Percentiles rank a stretch among this genome's conserved stretches.
These are phyloP conservation scores for Podila epicladia DNA, from an alignment of 192 early-diverging fungal genomes.

Conservation along the genomic window DNA sequence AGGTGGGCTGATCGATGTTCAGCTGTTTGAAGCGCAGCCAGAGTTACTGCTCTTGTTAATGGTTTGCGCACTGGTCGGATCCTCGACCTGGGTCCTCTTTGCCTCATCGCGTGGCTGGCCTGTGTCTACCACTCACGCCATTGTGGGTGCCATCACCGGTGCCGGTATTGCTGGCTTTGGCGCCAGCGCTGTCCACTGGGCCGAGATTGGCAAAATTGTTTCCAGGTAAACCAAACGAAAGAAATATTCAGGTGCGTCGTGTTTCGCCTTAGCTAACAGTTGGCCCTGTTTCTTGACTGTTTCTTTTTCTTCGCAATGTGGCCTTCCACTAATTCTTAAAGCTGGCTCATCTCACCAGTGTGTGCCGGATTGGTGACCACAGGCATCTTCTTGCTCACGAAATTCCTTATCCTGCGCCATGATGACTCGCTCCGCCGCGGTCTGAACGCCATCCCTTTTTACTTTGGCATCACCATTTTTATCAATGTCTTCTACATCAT, in stretches of 20 bases:
- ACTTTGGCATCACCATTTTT: slow-evolving; percentile 73
- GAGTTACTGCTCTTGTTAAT: slow-evolving; percentile 84
- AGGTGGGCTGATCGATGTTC: slow-evolving; percentile 72
- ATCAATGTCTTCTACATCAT: slow-evolving; percentile 78
- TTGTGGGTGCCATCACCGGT: slow-evolving; percentile 84
- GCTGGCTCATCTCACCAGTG: slow-evolving; percentile 82
- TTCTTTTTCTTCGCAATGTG: background rate
- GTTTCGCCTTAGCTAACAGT: too few species aligned
- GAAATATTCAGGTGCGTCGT: background rate
- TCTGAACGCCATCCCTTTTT: slow-evolving; percentile 74
- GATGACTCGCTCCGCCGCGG: slow-evolving; percentile 72
- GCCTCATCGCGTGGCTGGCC: slow-evolving; percentile 76
- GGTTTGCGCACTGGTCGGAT: slow-evolving; percentile 83
- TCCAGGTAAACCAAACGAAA: background rate
- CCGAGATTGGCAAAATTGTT: slow-evolving; percentile 24
- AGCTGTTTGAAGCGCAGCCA: slow-evolving; percentile 65
- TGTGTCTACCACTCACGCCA: slow-evolving; percentile 87
- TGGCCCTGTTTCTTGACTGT: too few species aligned
- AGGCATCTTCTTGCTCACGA: slow-evolving; percentile 72
- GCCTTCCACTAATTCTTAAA: slow-evolving; percentile 62
- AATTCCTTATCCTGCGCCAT: slow-evolving; percentile 68
- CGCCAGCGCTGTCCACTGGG: slow-evolving; percentile 69
- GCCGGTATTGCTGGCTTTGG: slow-evolving; percentile 81
- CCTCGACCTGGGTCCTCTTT: slow-evolving; percentile 79
- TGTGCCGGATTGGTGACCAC: slow-evolving; percentile 72